A percentile compares a stretch with the other conserved stretches of the same genome.
These are phyloP conservation scores for Rosa multiflora DNA, from an alignment of 306 rosid species.

Conservation along the genomic window DNA sequence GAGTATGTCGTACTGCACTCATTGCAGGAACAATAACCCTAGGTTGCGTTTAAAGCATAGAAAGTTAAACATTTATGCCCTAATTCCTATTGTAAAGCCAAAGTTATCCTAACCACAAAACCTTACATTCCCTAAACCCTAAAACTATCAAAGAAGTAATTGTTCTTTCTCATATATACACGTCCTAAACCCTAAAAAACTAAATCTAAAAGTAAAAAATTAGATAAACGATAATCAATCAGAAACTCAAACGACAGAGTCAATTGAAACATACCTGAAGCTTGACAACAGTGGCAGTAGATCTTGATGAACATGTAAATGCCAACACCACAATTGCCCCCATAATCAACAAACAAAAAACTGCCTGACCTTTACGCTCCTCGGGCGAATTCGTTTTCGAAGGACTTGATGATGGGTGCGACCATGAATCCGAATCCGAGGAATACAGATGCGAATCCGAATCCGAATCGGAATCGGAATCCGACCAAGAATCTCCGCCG, in stretches of 20 bases:
- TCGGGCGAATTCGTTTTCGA: not conserved
- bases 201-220: no score
- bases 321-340: not conserved
- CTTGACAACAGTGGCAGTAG: not conserved
- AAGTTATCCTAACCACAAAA: no score
- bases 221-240: not conserved
- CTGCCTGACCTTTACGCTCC: not conserved
- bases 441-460: not conserved
- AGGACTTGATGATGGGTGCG: no score
- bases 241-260: not conserved
- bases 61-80: no score
- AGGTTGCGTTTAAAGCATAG: no score
- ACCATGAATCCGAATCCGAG: not conserved
- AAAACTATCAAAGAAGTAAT: not conserved
- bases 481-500: no score
- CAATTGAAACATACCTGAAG: not conserved
- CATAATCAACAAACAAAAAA: not conserved
- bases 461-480: no score
- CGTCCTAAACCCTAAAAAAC: not conserved
- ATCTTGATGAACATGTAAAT: not conserved
- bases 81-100: no score
- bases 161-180: no score
- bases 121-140: no score
- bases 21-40: no score
- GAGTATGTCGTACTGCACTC: no score